phyloP scores from a whole-genome alignment of 177 flowering plant genomes.

The Vitis hybrid region DNA sequence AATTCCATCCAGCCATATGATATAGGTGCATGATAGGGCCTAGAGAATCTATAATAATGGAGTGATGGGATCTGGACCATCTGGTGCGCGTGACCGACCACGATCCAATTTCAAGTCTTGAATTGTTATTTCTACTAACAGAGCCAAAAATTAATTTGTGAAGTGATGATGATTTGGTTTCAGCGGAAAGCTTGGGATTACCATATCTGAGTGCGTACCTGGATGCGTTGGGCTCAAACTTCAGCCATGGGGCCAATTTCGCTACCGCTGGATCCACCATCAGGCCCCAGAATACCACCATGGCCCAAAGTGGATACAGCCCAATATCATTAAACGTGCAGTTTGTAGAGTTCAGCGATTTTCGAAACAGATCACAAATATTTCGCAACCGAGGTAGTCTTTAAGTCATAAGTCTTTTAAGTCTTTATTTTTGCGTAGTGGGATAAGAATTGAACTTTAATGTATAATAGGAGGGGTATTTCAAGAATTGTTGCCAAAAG shows the following conservation, averaged over 20 bases:
- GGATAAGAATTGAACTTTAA: neutral
- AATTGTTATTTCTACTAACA: no score
- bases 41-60: no score
- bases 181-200: conserved; percentile 74
- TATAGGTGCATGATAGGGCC: no score
- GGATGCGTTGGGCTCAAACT: conserved; percentile 73
- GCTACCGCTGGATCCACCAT: conserved; percentile 77
- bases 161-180: neutral
- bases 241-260: conserved; percentile 85
- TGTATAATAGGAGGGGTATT: conserved; percentile 49
- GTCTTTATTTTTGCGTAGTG: neutral
- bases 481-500: conserved; percentile 48
- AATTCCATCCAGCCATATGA: no score
- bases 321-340: conserved; percentile 81
- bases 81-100: no score
- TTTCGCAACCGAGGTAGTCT: conserved; percentile 39
- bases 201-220: conserved; percentile 68
- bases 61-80: no score
- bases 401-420: no score
- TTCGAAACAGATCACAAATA: conserved; percentile 49
- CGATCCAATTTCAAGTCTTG: no score
- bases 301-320: conserved; percentile 63
- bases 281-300: conserved; percentile 65
- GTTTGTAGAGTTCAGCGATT: conserved; percentile 52
- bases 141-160: no score